Conservation (phyloP, 2,329 filamentous ascomycete species). For the Colletotrichum tropicicola region DNA sequence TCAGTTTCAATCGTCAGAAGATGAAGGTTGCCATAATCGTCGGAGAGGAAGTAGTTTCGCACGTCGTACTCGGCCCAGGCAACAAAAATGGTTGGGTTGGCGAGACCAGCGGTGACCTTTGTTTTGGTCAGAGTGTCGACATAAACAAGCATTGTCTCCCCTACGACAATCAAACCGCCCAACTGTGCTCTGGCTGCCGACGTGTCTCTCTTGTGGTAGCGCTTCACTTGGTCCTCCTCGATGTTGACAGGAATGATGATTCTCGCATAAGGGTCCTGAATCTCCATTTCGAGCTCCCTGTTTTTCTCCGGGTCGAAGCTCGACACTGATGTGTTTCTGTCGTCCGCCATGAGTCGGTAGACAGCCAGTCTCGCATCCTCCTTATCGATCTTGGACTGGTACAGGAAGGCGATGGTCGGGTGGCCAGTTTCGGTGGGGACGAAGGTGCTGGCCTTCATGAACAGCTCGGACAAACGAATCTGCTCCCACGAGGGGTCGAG, state of each 20-base stretch:
- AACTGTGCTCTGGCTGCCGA: constrained; percentile 63
- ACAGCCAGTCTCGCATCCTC: constrained; percentile 65
- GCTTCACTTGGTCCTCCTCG: constrained; percentile 63
- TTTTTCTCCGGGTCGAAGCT: constrained; percentile 65
- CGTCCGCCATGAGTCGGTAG: constrained; percentile 67
- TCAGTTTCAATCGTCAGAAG: constrained; percentile 81
- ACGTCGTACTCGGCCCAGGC: constrained; percentile 88
- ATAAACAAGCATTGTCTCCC: constrained; percentile 85
- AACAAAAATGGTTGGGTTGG: constrained; percentile 86
- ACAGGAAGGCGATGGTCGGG: constrained; percentile 66
- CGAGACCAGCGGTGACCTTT: constrained; percentile 70
- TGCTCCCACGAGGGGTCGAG: constrained; percentile 60
- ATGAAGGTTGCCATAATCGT: constrained; percentile 89
- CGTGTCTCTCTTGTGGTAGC: constrained; percentile 67
- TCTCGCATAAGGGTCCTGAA: constrained; percentile 64
- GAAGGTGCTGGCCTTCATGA: constrained; percentile 66
- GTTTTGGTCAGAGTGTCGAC: constrained; percentile 80
- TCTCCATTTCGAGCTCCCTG: constrained; percentile 61
- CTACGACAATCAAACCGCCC: constrained; percentile 78
- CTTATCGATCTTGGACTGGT: constrained; percentile 61
- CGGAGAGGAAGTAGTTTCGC: constrained; percentile 85
- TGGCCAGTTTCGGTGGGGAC: constrained; percentile 66
- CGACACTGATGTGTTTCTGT: constrained; percentile 62
- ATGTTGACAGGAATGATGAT: constrained; percentile 71
- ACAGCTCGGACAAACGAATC: constrained; percentile 66